A percentile compares a stretch with the other conserved stretches of the same genome.
phyloP scores from a whole-genome alignment of 495 filamentous ascomycete species.

The Apiosordaria backusii region DNA sequence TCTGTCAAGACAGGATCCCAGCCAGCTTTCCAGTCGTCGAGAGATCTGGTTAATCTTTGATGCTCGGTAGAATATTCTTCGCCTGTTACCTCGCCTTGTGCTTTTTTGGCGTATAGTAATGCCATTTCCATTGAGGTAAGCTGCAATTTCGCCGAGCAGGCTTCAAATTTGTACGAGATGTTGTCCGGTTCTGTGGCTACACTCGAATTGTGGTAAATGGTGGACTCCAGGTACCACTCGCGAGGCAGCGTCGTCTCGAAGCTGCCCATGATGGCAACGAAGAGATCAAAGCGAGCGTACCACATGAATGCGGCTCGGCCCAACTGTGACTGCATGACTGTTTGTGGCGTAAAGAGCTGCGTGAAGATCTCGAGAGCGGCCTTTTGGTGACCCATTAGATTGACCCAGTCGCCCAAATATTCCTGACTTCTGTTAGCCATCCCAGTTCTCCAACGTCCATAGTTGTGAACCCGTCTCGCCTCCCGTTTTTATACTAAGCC shows the following conservation, averaged over 20 bases:
- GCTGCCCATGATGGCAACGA: constrained; percentile 76
- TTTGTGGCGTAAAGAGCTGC: constrained; percentile 71
- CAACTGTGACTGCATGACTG: constrained; percentile 64
- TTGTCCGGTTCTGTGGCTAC: constrained; percentile 58
- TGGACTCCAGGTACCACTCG: constrained; percentile 72
- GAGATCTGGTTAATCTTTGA: constrained; percentile 47
- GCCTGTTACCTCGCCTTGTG: constrained; percentile 56
- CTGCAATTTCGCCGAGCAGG: constrained; percentile 60
- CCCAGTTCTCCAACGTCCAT: background rate
- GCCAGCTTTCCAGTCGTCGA: constrained; percentile 54
- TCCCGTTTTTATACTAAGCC: too few relatives aligned
- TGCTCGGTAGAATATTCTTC: constrained; percentile 65
- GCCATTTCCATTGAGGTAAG: constrained; percentile 79
- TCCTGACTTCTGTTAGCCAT: constrained; percentile 54
- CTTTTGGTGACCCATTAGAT: constrained; percentile 86
- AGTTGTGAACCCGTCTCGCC: too few relatives aligned
- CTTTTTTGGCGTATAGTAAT: constrained; percentile 68
- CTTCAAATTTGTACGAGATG: constrained; percentile 61
- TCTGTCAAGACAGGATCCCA: constrained; percentile 59
- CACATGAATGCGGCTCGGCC: constrained; percentile 72
- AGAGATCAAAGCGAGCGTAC: constrained; percentile 88
- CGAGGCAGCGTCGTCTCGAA: constrained; percentile 67
- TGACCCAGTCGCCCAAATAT: constrained; percentile 91
- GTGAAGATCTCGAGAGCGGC: constrained; percentile 80
- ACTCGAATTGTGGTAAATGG: constrained; percentile 60